phyloP scores from a whole-genome alignment of 805 yeast genomes.

The Torulaspora maleeae region DNA sequence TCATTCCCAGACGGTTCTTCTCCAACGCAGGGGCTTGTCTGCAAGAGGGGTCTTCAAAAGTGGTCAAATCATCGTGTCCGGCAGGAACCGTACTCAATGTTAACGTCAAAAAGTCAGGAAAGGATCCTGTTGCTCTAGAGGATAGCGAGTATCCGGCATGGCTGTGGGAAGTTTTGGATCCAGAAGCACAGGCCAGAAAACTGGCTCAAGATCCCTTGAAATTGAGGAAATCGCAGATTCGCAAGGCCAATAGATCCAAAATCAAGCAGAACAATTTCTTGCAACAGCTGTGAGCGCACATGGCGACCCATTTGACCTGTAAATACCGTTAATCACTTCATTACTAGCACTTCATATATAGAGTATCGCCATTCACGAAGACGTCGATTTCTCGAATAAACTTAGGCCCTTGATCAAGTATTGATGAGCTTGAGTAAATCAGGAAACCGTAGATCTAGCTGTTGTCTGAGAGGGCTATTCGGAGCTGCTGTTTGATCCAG shows the following conservation, averaged over 20 bases:
- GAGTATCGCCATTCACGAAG: conserved; percentile 1
- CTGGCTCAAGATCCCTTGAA: conserved; percentile 58
- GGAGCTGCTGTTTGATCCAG: not conserved
- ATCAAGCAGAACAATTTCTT: conserved; percentile 77
- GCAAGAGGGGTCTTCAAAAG: conserved; percentile 5
- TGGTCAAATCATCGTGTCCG: conserved; percentile 46
- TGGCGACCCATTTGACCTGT: conserved; percentile 18
- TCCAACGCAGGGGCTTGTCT: not conserved
- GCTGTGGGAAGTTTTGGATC: conserved; percentile 84
- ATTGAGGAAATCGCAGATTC: conserved; percentile 64
- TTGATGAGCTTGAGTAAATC: not conserved
- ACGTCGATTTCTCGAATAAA: not conserved
- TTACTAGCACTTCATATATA: conserved; percentile 1
- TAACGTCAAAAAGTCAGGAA: conserved; percentile 72
- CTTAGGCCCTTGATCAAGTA: not conserved
- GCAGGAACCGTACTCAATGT: conserved; percentile 72
- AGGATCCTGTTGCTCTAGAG: conserved; percentile 81
- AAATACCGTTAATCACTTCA: conserved; percentile 7
- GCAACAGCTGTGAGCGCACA: conserved; percentile 14
- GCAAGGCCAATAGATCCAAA: conserved; percentile 59
- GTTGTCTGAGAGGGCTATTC: not conserved
- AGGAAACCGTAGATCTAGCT: not conserved
- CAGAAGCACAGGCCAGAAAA: conserved; percentile 51
- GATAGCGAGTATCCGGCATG: conserved; percentile 91
- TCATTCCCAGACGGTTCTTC: conserved; percentile 10